These are phyloP conservation scores for Sisymbrium altissimum DNA, from an alignment of 345 rosid genomes.

Conservation along the genomic window DNA sequence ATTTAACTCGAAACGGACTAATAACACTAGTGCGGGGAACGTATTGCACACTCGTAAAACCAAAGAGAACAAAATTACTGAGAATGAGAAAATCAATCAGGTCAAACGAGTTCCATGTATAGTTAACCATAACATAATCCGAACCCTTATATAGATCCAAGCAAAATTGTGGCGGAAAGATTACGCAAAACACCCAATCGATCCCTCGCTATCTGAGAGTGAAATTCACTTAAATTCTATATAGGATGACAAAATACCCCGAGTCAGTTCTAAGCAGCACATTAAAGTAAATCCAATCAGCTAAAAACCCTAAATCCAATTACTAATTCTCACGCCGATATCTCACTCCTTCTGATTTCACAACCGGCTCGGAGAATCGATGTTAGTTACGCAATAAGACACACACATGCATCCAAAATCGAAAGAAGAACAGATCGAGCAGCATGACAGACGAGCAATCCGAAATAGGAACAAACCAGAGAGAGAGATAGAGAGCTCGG, in stretches of 20 bases:
- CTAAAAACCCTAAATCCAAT: conserved; percentile 21
- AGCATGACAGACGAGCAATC: not conserved
- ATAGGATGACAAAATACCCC: not conserved
- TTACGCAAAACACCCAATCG: not conserved
- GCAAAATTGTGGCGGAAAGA: not conserved
- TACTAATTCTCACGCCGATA: not conserved
- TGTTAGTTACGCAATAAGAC: not conserved
- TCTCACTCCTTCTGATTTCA: not conserved
- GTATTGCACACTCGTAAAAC: not conserved
- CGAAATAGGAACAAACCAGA: not conserved
- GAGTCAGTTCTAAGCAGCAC: not conserved
- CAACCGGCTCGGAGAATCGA: not conserved
- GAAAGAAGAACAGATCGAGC: conserved; percentile 1
- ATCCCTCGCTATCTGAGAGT: not conserved
- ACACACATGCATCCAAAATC: not conserved
- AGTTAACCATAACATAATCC: not conserved
- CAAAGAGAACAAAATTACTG: not conserved
- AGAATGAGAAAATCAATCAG: not conserved
- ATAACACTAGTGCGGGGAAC: not conserved
- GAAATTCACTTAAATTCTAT: not conserved
- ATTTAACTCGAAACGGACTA: not conserved
- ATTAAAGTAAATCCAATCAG: not conserved
- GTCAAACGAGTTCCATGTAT: not conserved
- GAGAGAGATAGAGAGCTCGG: not conserved
- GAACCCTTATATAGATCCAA: not conserved